A percentile compares a stretch with the other conserved stretches of the same genome.
Conservation (phyloP, 768 basidiomycete genomes). For the Calocybe gangraenosa region DNA sequence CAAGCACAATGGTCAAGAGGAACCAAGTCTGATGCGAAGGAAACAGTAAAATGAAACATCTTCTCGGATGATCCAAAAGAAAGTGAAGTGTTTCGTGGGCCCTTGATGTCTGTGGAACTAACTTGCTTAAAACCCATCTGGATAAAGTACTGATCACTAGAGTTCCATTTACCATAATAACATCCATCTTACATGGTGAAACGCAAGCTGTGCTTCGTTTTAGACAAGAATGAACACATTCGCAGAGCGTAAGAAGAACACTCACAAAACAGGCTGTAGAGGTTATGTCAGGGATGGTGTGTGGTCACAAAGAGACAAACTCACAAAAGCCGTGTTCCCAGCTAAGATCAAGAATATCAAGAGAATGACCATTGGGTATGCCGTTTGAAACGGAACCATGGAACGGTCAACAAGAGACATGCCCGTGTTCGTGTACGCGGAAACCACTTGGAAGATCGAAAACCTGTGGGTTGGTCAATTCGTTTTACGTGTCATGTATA, state of each 20-base stretch:
- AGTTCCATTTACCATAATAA: neutral
- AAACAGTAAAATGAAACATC: slow-evolving; percentile 88
- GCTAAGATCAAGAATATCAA: slow-evolving; percentile 78
- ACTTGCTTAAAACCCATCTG: slow-evolving; percentile 73
- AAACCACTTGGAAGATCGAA: slow-evolving; percentile 78
- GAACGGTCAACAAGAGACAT: slow-evolving; percentile 84
- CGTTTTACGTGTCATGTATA: no score
- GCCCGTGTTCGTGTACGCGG: slow-evolving; percentile 87
- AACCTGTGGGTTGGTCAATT: slow-evolving; percentile 48
- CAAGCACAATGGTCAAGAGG: slow-evolving; percentile 62
- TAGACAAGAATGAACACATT: neutral
- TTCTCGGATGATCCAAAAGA: slow-evolving; percentile 90
- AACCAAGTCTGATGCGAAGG: slow-evolving; percentile 96
- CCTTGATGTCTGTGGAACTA: slow-evolving; percentile 55
- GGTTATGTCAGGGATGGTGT: slow-evolving; percentile 1
- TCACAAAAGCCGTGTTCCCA: slow-evolving; percentile 91
- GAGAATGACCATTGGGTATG: slow-evolving; percentile 75
- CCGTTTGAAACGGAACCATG: slow-evolving; percentile 88
- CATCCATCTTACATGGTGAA: slow-evolving; percentile 66
- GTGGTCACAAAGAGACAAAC: slow-evolving; percentile 29
- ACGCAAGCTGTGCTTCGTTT: slow-evolving; percentile 52
- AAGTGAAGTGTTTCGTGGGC: slow-evolving; percentile 81
- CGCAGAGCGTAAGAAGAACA: slow-evolving; percentile 8
- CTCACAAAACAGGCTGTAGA: slow-evolving; percentile 81
- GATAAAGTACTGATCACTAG: slow-evolving; percentile 6